Evolutionary conservation across 1,284 basidiomycete species (phyloP).

Genomic region (Vanrija humicola): DNA sequence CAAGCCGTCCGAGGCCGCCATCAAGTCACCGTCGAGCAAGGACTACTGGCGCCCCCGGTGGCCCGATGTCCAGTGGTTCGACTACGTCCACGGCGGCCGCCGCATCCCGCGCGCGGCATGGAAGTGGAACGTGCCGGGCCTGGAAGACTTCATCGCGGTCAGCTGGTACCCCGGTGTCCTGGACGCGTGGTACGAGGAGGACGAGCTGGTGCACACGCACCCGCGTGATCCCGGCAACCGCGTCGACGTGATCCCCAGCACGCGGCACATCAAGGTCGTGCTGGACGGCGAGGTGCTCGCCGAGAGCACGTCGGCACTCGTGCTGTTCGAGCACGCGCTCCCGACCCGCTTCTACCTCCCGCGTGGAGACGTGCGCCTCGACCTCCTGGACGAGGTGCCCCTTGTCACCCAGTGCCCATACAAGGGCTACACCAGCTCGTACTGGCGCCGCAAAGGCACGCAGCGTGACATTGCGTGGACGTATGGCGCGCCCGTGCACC

Average conservation of each 20-base stretch:
- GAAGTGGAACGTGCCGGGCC: neutral
- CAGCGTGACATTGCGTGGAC: slow-evolving; percentile 4
- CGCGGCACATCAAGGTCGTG: neutral
- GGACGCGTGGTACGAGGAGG: slow-evolving; percentile 4
- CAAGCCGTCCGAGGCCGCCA: neutral
- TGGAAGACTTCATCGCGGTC: neutral
- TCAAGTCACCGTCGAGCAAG: neutral
- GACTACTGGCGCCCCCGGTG: slow-evolving; percentile 1
- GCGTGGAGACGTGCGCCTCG: neutral
- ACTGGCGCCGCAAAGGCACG: slow-evolving; percentile 4
- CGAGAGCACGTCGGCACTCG: neutral
- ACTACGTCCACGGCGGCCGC: neutral
- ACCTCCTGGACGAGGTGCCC: neutral
- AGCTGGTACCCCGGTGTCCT: neutral
- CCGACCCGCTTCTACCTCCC: slow-evolving; percentile 12
- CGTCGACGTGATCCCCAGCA: neutral
- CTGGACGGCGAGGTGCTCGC: neutral
- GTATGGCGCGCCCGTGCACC: neutral
- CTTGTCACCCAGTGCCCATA: slow-evolving; percentile 7
- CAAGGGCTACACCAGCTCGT: slow-evolving; percentile 7
- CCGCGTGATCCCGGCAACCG: neutral
- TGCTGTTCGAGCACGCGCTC: slow-evolving; percentile 3
- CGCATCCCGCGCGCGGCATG: slow-evolving; percentile 1
- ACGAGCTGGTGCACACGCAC: neutral
- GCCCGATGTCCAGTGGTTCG: neutral